These are phyloP conservation scores for Hysterium pulicare DNA, from an alignment of 2,329 filamentous ascomycete species.

Conservation along the genomic window DNA sequence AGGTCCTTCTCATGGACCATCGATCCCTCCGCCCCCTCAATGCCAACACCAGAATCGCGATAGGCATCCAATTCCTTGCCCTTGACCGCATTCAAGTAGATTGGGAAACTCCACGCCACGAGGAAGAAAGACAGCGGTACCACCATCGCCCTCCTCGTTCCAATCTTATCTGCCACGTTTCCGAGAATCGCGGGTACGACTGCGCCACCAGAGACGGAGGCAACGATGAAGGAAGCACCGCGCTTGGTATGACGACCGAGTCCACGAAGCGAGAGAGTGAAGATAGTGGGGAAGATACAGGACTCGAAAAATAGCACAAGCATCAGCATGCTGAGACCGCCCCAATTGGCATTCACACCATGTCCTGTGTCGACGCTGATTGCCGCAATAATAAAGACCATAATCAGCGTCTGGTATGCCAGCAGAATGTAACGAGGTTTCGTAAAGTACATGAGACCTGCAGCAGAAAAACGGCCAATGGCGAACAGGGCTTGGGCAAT, in stretches of 20 bases:
- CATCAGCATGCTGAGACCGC: conserved; percentile 35
- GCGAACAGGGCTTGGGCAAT: conserved; percentile 38
- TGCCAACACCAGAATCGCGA: conserved; percentile 28
- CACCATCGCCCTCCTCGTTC: conserved; percentile 33
- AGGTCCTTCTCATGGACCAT: conserved; percentile 6
- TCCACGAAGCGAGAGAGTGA: conserved; percentile 35
- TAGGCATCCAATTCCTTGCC: conserved; percentile 35
- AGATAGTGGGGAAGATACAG: conserved; percentile 40
- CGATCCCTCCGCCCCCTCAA: conserved; percentile 12
- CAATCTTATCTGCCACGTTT: conserved; percentile 32
- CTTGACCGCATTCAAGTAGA: conserved; percentile 36
- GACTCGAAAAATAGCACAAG: conserved; percentile 38
- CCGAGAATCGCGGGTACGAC: conserved; percentile 35
- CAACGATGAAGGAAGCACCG: conserved; percentile 36
- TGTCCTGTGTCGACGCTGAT: conserved; percentile 32
- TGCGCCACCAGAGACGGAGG: conserved; percentile 36
- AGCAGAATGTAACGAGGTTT: conserved; percentile 39
- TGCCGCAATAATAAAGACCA: conserved; percentile 35
- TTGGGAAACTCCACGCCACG: conserved; percentile 34
- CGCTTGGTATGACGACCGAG: conserved; percentile 40
- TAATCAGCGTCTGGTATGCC: conserved; percentile 32
- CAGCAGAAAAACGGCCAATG: conserved; percentile 35
- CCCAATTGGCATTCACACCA: conserved; percentile 30
- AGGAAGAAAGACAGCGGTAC: conserved; percentile 34
- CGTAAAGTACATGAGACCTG: conserved; percentile 35